Evolutionary conservation across 1,284 basidiomycete genomes (phyloP).

Genomic region (Peniophora sp.): DNA sequence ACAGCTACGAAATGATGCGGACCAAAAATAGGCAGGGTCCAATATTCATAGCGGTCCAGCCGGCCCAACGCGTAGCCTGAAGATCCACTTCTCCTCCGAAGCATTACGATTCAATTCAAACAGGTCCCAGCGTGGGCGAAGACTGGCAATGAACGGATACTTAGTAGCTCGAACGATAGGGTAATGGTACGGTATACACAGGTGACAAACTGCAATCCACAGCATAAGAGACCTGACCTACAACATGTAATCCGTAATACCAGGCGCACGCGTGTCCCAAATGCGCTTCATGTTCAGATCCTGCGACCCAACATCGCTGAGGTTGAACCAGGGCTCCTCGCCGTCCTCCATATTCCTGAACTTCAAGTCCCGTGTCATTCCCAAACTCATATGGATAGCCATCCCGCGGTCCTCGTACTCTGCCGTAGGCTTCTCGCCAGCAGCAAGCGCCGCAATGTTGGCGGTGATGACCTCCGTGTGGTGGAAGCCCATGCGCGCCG

Average conservation of each 20-base stretch:
- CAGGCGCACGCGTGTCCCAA: slow-evolving; percentile 9
- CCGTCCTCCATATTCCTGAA: slow-evolving; percentile 1
- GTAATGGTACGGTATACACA: too few relatives aligned
- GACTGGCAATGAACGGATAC: too few relatives aligned
- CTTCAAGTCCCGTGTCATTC: slow-evolving; percentile 6
- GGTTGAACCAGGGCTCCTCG: slow-evolving; percentile 5
- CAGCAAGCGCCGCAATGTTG: slow-evolving; percentile 19
- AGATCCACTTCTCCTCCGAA: too few relatives aligned
- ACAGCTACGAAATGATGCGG: too few relatives aligned
- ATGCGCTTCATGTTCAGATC: slow-evolving; percentile 2
- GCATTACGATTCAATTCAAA: too few relatives aligned
- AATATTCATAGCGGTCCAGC: too few relatives aligned
- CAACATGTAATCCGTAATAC: slow-evolving; percentile 7
- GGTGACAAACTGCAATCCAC: too few relatives aligned
- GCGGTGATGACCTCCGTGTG: slow-evolving; percentile 18
- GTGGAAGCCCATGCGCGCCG: slow-evolving; percentile 21
- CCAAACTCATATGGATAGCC: slow-evolving; percentile 10
- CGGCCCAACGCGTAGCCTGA: too few relatives aligned
- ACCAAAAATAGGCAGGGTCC: too few relatives aligned
- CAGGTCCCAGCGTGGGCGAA: too few relatives aligned
- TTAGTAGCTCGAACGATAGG: too few relatives aligned
- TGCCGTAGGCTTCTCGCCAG: slow-evolving; percentile 4
- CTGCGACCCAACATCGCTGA: slow-evolving; percentile 6
- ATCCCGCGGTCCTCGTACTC: slow-evolving; percentile 1
- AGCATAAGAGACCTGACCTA: too few relatives aligned